Base-by-base conservation (phyloP, 73 alveolate species). In the Symbiodinium pilosum region DNA sequence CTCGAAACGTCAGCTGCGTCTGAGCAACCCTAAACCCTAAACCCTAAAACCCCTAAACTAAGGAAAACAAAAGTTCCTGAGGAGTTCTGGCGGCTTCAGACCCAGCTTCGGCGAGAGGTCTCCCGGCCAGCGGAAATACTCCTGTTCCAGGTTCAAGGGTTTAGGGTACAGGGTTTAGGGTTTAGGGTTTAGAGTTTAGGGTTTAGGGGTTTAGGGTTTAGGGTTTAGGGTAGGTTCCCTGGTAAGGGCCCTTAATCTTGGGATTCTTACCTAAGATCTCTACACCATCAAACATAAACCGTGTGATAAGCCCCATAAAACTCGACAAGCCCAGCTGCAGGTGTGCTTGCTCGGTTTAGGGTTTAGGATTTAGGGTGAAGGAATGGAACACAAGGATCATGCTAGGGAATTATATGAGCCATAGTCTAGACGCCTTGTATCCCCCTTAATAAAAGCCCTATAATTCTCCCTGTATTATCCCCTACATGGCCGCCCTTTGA, bases 71-170 rank as follows among this genome's bases (percentile, higher is more conserved):
- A 30, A 26, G 30, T 43, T 42, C 98, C 43, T 89, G 98, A 24
- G 91, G 88, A 38, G n/a, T 34, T 73, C 44, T 71, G n/a, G 51
- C 20, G 32, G 91, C 98, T 83, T 21, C n/a, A 92, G 98, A 83
- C 98, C 98, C 51, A 92, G 83, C 92, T 92, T 92, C 42, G 92
- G 92, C 59, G 42, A 44, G 86, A 89, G 92, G 56, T 92, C 93
- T 77, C 47, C 34, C 21, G 59, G 6, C 59, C 59, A 6, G 21
- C 59, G 14, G 14, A 47, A 47, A 14, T 14, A 6, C 59, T 14
- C 59, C 59, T 9, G 14, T 6, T 14, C 59, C 59, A 6, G 59
- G 14, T 9, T 9, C 14, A 14, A 47, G 6, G 14, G 59, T 47
- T 14, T n/a, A n/a, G n/a, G 4, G 12, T 51, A 2, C 28, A 51